Evolutionary conservation across 2,329 filamentous ascomycete genomes (phyloP), one percentile per base, ranked within the genome.

Genomic region (Ophiostoma perfectum): DNA sequence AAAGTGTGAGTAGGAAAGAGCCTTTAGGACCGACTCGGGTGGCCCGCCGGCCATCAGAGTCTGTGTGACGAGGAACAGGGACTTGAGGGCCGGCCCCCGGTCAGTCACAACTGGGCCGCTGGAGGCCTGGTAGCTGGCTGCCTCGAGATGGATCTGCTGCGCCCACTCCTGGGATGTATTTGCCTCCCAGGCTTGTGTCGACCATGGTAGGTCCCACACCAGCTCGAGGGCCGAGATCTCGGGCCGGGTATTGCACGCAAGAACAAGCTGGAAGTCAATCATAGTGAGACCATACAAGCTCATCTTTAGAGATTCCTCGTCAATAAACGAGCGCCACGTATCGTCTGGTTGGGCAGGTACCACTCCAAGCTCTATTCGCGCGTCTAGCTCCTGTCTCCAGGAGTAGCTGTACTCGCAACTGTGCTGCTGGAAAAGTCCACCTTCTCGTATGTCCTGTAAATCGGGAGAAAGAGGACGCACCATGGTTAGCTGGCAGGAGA

Each of bases 191-290:
- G 64, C 49, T 42, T 52, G 18, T 2, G 67, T 55, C 2, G 67
- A 66, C 67, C 67, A 68, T 2, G 67, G 67, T n/a, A 68, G 52
- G 14, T 68, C 67, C 67, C 67, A 68, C 3, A 68, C 64, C 12
- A 68, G 55, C 44, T 68, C 67, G 42, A 68, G 67, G 8, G 64
- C 9, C 2, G 67, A 68, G n/a, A 68, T 68, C 16, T 68, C 67
- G 1, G 67, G 67, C n/a, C 55, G 42, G 16, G 67, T 66, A 36
- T 68, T 68, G 55, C 67, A 68, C 2, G 67, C 64, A 0, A 68
- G 55, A 1, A 68, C 67, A 14, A 68, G 42, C 64, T 68, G 67
- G 27, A 68, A 63, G 55, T 68, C 67, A 3, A 68, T 52, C 49
- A 68, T 38, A 44, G 55, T 42, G 7, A 68, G 41, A n/a, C 64